phyloP scores from a whole-genome alignment of 164 flowering plant genomes.

The Macadamia tetraphylla region DNA sequence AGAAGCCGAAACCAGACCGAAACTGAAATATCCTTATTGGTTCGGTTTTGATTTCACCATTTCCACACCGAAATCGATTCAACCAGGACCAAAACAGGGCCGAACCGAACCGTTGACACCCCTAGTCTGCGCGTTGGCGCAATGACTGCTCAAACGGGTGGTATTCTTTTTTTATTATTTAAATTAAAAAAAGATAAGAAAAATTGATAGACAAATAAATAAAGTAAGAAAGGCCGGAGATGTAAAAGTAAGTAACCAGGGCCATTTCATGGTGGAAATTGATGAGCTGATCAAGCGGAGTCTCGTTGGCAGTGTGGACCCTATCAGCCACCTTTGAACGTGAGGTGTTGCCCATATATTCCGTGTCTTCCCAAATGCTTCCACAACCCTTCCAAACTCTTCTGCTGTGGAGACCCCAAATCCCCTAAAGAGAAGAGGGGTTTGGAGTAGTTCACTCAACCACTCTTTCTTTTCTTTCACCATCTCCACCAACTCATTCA shows the following conservation, averaged over 20 bases:
- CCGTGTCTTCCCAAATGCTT: slow-evolving; percentile 11
- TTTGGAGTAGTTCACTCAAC: slow-evolving; percentile 7
- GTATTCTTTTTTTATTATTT: no score
- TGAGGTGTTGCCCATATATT: background rate
- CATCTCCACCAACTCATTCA: slow-evolving; percentile 10
- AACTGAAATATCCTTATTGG: no score
- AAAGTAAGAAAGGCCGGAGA: background rate
- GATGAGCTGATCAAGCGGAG: slow-evolving; percentile 7
- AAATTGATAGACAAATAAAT: background rate
- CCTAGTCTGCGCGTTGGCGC: no score
- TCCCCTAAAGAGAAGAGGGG: slow-evolving; percentile 13
- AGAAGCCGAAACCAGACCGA: no score
- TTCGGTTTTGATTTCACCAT: no score
- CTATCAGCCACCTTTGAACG: slow-evolving; percentile 10
- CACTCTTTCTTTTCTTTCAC: slow-evolving; percentile 8
- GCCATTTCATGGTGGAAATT: slow-evolving; percentile 10
- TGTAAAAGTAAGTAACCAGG: background rate
- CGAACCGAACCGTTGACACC: no score
- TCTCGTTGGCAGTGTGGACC: slow-evolving; percentile 14
- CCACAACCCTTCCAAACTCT: slow-evolving; percentile 13
- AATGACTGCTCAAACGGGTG: no score
- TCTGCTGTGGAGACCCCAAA: slow-evolving; percentile 4
- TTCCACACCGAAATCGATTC: no score
- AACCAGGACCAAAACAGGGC: no score
- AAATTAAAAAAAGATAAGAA: no score